Evolutionary conservation across 441 rosid species (phyloP).

Genomic region (Arabidopsis lyrata): DNA sequence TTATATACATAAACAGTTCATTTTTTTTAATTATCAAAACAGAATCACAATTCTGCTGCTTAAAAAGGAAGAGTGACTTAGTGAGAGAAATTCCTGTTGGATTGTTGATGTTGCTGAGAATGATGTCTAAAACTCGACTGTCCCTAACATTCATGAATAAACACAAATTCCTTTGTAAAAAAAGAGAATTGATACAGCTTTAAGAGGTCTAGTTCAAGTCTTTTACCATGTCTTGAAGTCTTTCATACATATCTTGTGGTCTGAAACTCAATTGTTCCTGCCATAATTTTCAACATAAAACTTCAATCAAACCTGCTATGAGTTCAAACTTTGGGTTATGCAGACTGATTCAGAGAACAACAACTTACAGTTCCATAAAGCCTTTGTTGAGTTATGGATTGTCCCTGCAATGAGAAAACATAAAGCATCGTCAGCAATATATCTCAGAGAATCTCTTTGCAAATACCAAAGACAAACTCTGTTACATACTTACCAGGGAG

Average conservation of each 20-base stretch:
- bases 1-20: too few species aligned
- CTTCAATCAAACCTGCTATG: background rate
- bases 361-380: slow-evolving; percentile 56
- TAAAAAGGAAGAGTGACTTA: background rate
- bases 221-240: slow-evolving; percentile 55
- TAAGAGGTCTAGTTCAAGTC: slow-evolving; percentile 12
- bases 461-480: slow-evolving; percentile 9
- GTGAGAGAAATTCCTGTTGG: slow-evolving; percentile 14
- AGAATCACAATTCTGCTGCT: background rate
- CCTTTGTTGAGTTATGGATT: slow-evolving; percentile 55
- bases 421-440: slow-evolving; percentile 8
- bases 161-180: background rate
- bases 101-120: slow-evolving; percentile 27
- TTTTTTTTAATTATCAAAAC: too few species aligned
- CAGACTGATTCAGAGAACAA: slow-evolving; percentile 11
- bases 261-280: slow-evolving; percentile 57
- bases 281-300: slow-evolving; percentile 20
- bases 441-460: slow-evolving; percentile 1
- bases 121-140: slow-evolving; percentile 24
- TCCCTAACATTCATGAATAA: slow-evolving; percentile 29
- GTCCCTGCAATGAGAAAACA: slow-evolving; percentile 52
- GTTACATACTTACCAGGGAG: slow-evolving; percentile 50
- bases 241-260: slow-evolving; percentile 49
- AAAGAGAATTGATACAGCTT: too few species aligned
- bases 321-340: background rate